These are phyloP conservation scores for Phytophthora kernoviae DNA, from an alignment of 352 stramenopile species.

Conservation along the genomic window DNA sequence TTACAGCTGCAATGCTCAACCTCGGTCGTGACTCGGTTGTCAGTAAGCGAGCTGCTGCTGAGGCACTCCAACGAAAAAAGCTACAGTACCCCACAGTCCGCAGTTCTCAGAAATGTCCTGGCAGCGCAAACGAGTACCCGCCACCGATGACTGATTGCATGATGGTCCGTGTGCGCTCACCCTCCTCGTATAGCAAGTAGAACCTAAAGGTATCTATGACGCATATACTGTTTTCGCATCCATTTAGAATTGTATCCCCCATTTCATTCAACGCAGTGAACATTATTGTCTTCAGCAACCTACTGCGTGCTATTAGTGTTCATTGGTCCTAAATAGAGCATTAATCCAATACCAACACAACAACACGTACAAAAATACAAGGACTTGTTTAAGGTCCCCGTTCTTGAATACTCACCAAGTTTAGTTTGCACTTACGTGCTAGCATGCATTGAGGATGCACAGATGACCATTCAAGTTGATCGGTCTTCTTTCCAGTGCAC, in stretches of 20 bases:
- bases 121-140: slow-evolving; percentile 62
- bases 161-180: background rate
- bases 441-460: too few relatives aligned
- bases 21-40: slow-evolving; percentile 35
- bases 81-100: slow-evolving; percentile 69
- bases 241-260: slow-evolving; percentile 24
- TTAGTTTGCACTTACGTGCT: too few relatives aligned
- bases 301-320: too few relatives aligned
- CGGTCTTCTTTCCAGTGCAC: too few relatives aligned
- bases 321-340: too few relatives aligned
- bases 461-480: too few relatives aligned
- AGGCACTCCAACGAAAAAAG: slow-evolving; percentile 43
- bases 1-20: slow-evolving; percentile 72
- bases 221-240: slow-evolving; percentile 21
- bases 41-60: slow-evolving; percentile 32
- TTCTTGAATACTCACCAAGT: too few relatives aligned
- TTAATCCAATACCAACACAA: too few relatives aligned
- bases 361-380: too few relatives aligned
- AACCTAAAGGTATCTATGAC: slow-evolving; percentile 10
- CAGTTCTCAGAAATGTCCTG: slow-evolving; percentile 87
- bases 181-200: slow-evolving; percentile 15
- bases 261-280: slow-evolving; percentile 24
- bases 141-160: slow-evolving; percentile 38
- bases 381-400: too few relatives aligned
- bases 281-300: slow-evolving; percentile 11